Evolutionary conservation across 2,329 filamentous ascomycete genomes (phyloP), one percentile per base, ranked within the genome.

Genomic region (Lachnellula occidentalis): DNA sequence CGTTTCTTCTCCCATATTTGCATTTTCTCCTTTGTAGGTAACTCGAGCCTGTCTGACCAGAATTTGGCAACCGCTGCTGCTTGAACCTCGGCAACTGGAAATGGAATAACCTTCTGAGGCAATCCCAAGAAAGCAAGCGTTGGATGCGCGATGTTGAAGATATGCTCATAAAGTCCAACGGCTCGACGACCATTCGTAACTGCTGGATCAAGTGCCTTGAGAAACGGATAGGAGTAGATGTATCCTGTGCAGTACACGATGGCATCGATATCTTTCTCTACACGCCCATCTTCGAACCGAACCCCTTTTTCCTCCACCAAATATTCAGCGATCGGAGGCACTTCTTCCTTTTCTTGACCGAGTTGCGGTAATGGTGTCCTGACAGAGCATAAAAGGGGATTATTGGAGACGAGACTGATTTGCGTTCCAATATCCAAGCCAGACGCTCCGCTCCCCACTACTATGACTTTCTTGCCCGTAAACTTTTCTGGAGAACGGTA

Each of bases 241-340:
- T 95, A 97, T 0, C 92, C 92, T 0, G 92, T 96, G 69, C 89
- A 92, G 70, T 92, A 96, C 27, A 97, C 69, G 5, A 96, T 74
- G 1, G 82, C 80, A 65, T 96, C 92, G 53, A 97, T 71, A 34
- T 84, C 74, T 3, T 73, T 72, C 65, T 90, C 87, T 9, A 86
- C 66, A 0, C 75, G 76, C 2, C 86, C 87, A 64, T 90, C 78
- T 41, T 77, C 75, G 59, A 95, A 89, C 34, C 78, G 75, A 2
- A 94, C 78, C 3, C 79, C 83, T 58, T 82, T 78, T 50, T 79
- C 72, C 3, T 77, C 71, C 0, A 74, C 66, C 12, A 77, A 70
- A 60, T 76, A 87, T 66, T 71, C 82, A 7, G 77, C 76, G 54
- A 90, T 88, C 58, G 79, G 73, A 6, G 77, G 72, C 4, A 81